Percentiles rank a stretch among this genome's conserved stretches.
phyloP scores from a whole-genome alignment of 2,329 filamentous ascomycete genomes.

The Celoporthe dispersa region DNA sequence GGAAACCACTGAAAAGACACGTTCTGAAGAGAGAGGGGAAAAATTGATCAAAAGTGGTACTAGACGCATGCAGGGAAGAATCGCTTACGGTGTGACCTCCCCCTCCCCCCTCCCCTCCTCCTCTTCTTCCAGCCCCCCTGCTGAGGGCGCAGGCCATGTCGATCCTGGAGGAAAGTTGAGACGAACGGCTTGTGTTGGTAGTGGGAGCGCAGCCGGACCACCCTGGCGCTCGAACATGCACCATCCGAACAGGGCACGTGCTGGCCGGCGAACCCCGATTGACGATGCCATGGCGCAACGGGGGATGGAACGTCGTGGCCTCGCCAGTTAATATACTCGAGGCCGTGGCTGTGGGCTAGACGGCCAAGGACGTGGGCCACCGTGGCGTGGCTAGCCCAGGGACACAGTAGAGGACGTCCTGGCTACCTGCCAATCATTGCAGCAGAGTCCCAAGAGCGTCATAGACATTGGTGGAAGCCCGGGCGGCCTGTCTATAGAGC shows the following conservation, averaged over 20 bases:
- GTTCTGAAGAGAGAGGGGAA: too few relatives aligned
- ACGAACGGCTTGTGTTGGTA: slow-evolving; percentile 14
- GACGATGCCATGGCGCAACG: background rate
- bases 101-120: too few relatives aligned
- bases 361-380: background rate
- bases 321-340: background rate
- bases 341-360: background rate
- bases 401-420: background rate
- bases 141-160: background rate
- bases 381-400: background rate
- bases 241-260: slow-evolving; percentile 1
- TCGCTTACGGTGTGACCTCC: background rate
- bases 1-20: background rate
- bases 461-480: slow-evolving; percentile 16
- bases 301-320: background rate
- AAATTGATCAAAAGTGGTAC: background rate
- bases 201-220: slow-evolving; percentile 10
- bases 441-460: background rate
- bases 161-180: slow-evolving; percentile 17
- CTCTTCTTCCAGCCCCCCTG: background rate
- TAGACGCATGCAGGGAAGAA: background rate
- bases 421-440: background rate
- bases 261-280: background rate
- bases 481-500: background rate
- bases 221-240: slow-evolving; percentile 9